These are phyloP conservation scores for Kurtzmaniella quercitrusa DNA, from an alignment of 1,139 yeast genomes.

Conservation along the genomic window DNA sequence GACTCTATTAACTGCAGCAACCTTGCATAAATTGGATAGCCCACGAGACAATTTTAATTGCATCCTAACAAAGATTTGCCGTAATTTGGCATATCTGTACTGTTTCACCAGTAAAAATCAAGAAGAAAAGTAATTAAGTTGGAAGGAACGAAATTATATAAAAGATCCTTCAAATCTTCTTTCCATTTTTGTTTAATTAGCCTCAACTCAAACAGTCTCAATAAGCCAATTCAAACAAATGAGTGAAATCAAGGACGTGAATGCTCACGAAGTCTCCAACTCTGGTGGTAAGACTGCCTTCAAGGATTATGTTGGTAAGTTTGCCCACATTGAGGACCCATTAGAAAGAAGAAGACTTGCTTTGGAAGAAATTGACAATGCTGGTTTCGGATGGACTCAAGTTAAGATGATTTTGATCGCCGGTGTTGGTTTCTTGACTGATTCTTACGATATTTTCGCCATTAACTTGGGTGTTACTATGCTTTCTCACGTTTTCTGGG, in stretches of 20 bases:
- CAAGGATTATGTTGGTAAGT: slow-evolving; percentile 80
- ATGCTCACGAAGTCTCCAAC: slow-evolving; percentile 10
- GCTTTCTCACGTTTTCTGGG: slow-evolving; percentile 77
- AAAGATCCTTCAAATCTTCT: background rate
- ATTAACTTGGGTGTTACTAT: slow-evolving; percentile 76
- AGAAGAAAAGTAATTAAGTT: background rate
- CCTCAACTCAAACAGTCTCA: background rate
- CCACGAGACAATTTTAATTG: slow-evolving; percentile 6
- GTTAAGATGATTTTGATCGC: slow-evolving; percentile 83
- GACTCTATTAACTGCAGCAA: background rate
- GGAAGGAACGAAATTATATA: background rate
- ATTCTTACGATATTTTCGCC: slow-evolving; percentile 88
- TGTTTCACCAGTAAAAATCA: background rate
- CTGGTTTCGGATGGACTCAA: slow-evolving; percentile 85
- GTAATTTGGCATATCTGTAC: background rate
- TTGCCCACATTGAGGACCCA: slow-evolving; percentile 82
- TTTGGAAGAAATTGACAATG: slow-evolving; percentile 81
- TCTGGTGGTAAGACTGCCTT: slow-evolving; percentile 86
- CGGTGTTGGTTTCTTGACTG: slow-evolving; percentile 93
- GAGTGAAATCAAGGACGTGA: slow-evolving; percentile 8
- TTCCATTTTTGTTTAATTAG: slow-evolving; percentile 1
- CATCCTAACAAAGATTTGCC: slow-evolving; percentile 1
- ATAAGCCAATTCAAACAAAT: background rate
- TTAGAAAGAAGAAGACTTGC: slow-evolving; percentile 88
- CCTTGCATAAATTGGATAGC: slow-evolving; percentile 4